phyloP scores from a whole-genome alignment of 2,329 filamentous ascomycete genomes.

The Myriosclerotinia scirpicola region DNA sequence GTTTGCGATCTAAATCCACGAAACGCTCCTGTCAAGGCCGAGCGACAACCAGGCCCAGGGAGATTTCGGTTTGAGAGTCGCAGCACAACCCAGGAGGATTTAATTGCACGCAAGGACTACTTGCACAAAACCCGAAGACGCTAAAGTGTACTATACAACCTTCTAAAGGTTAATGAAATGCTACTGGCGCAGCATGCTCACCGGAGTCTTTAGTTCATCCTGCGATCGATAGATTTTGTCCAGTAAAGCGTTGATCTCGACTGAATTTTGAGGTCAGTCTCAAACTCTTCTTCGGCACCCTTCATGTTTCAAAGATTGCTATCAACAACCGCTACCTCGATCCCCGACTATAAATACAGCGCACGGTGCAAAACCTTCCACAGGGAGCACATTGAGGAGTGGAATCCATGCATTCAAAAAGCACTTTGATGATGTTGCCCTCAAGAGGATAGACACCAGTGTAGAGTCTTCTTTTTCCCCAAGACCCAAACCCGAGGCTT shows the following conservation, averaged over 20 bases:
- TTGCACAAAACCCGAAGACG: not conserved
- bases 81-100: not conserved
- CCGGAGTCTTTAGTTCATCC: not conserved
- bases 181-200: not conserved
- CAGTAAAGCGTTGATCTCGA: not conserved
- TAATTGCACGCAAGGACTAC: not conserved
- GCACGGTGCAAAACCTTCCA: not conserved
- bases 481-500: too few relatives aligned
- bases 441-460: not conserved
- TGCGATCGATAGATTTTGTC: not conserved
- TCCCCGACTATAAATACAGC: too few relatives aligned
- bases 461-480: not conserved
- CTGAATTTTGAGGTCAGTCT: not conserved
- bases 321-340: not conserved
- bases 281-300: not conserved
- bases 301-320: not conserved
- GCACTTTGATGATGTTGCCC: not conserved
- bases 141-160: not conserved
- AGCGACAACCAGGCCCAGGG: not conserved
- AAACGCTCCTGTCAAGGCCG: not conserved
- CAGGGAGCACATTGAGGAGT: too few relatives aligned
- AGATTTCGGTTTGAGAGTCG: not conserved
- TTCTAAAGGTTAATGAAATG: not conserved
- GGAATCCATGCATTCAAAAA: not conserved
- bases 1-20: not conserved